Percentiles rank a stretch among this genome's conserved stretches.
These are phyloP conservation scores for Phytophthora meadii DNA, from an alignment of 352 stramenopile species.

Conservation along the genomic window DNA sequence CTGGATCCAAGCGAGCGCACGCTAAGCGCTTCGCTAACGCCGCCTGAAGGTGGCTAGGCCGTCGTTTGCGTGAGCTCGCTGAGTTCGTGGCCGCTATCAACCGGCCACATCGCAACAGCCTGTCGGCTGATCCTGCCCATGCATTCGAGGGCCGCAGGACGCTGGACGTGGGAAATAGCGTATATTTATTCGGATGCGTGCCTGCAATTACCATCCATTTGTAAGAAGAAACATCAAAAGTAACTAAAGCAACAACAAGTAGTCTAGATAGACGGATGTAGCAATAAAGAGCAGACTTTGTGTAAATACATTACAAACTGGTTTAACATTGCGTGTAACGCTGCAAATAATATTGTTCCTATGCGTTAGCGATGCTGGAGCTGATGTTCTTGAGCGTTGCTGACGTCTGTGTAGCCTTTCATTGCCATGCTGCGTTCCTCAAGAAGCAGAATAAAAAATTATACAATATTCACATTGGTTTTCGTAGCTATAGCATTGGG, in stretches of 20 bases:
- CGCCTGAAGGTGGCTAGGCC: constrained; percentile 49
- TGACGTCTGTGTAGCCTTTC: neutral
- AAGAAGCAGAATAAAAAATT: neutral
- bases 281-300: constrained; percentile 21
- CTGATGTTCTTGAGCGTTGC: constrained; percentile 6
- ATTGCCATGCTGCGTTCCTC: neutral
- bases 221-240: constrained; percentile 29
- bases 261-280: constrained; percentile 33
- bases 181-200: constrained; percentile 49
- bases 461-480: constrained; percentile 23
- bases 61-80: constrained; percentile 29
- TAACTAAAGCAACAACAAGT: constrained; percentile 12
- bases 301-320: neutral
- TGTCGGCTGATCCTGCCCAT: constrained; percentile 35
- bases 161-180: constrained; percentile 30
- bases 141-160: constrained; percentile 26
- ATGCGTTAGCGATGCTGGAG: neutral
- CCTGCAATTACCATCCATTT: constrained; percentile 35
- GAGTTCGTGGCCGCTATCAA: constrained; percentile 27
- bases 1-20: constrained; percentile 20
- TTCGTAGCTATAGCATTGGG: constrained; percentile 17
- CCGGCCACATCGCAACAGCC: constrained; percentile 33
- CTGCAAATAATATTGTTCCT: constrained; percentile 1
- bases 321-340: constrained; percentile 1
- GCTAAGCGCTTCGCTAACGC: constrained; percentile 32